These are phyloP conservation scores for Kazachstania martiniae DNA, from an alignment of 805 yeast genomes.

Conservation along the genomic window DNA sequence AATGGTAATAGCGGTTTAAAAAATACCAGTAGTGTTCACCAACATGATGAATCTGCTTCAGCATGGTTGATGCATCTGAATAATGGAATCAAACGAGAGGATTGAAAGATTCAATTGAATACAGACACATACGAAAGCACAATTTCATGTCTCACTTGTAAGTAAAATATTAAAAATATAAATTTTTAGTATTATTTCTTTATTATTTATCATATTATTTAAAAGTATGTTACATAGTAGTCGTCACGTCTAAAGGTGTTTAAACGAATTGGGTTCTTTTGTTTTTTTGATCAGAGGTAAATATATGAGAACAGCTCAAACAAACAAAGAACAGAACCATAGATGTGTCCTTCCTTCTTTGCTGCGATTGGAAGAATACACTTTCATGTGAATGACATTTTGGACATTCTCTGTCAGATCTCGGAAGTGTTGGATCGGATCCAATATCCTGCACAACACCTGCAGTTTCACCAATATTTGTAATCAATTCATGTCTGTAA, in stretches of 20 bases:
- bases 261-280: constrained; percentile 26
- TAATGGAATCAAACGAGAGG: too few relatives aligned
- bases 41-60: too few relatives aligned
- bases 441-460: constrained; percentile 96
- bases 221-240: too few relatives aligned
- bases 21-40: too few relatives aligned
- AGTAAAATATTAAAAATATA: too few relatives aligned
- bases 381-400: constrained; percentile 78
- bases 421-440: constrained; percentile 93
- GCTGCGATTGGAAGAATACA: constrained; percentile 95
- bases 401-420: constrained; percentile 91
- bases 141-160: too few relatives aligned
- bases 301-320: constrained; percentile 68
- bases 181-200: too few relatives aligned
- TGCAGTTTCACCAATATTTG: constrained; percentile 88
- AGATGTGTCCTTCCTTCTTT: constrained; percentile 86
- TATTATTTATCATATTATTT: too few relatives aligned
- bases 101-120: too few relatives aligned
- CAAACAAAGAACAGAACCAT: constrained; percentile 94
- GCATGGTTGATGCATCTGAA: too few relatives aligned
- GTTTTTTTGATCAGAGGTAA: constrained; percentile 29
- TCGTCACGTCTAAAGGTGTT: background rate
- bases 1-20: too few relatives aligned
- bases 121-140: too few relatives aligned
- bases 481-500: constrained; percentile 82